Base-by-base conservation (phyloP, 192 early-diverging fungal species). In the Coemansia sp. region DNA sequence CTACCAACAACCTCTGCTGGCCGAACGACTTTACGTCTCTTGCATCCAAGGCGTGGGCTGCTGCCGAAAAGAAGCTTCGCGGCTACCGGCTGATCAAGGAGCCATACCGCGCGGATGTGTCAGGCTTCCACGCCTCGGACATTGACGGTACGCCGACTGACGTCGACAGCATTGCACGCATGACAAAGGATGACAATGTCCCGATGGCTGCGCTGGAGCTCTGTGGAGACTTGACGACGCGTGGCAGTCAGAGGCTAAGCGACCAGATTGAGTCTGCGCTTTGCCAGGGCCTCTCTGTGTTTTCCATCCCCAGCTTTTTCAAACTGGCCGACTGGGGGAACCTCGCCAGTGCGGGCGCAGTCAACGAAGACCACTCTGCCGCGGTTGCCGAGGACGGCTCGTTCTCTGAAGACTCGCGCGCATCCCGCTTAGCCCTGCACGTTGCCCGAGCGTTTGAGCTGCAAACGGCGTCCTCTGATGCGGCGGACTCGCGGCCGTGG, bases 1-100 rank as follows among this genome's bases (percentile, higher is more conserved):
- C 91, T 58, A 92, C 91, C 20, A 95, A 95, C 72, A 91, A 95
- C 53, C 65, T 67, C 35, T 33, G 15, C 49, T 81, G 73, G 73
- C 78, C 78, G 3, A 49, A 14, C 34, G 67, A 75, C 66, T 81
- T 75, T 66, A 52, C 63, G 15, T 65, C 73, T 38, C 19, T 69
- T 19, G 29, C 73, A 7, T 45, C 69, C 14, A 63, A 66, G 13
- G 35, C 61, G 41, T 74, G 73, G 73, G 54, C 59, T 13, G 25
- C 23, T 13, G 62, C 52, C 25, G 73, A 74, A 29, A 72, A 69
- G 63, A 63, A 62, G 54, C 73, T 81, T 23, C 59, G 66, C 1
- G 50, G 61, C 0, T 75, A 72, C 34, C 69, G 61, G 53, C 38
- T 81, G 19, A 72, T 81, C 63, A 57, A 62, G 48, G 61, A 49